Evolutionary conservation across 345 rosid genomes (phyloP).

Genomic region (Citrus unshiu): DNA sequence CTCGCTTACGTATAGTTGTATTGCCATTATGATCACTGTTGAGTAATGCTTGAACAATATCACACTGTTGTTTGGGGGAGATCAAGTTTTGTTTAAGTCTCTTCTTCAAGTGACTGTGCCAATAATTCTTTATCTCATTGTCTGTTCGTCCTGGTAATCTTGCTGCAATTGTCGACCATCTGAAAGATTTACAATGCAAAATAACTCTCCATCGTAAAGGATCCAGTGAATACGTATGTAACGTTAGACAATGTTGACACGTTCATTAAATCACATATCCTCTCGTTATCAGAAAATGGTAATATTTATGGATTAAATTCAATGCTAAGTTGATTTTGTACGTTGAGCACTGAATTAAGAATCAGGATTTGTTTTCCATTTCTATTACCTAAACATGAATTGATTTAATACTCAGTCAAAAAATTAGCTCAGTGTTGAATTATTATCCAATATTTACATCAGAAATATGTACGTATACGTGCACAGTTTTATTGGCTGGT

Average conservation of each 20-base stretch:
- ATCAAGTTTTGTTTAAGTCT: neutral
- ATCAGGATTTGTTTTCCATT: no score
- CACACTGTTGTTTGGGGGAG: neutral
- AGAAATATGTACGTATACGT: no score
- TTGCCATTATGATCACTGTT: neutral
- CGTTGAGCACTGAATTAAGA: no score
- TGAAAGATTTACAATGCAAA: neutral
- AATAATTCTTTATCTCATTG: constrained; percentile 34
- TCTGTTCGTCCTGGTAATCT: constrained; percentile 34
- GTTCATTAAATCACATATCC: neutral
- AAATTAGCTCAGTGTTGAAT: no score
- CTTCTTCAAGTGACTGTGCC: constrained; percentile 36
- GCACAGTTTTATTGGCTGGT: no score
- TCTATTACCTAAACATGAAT: no score
- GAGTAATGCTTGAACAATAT: neutral
- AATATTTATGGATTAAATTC: no score
- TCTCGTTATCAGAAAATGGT: neutral
- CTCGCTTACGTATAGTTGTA: neutral
- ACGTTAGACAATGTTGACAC: neutral
- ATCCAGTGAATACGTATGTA: neutral
- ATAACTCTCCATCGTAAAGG: neutral
- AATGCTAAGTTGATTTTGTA: no score
- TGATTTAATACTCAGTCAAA: no score
- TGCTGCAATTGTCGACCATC: constrained; percentile 36
- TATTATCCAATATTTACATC: no score